Conservation (phyloP, 306 rosid genomes). For the Rosa chinensis region DNA sequence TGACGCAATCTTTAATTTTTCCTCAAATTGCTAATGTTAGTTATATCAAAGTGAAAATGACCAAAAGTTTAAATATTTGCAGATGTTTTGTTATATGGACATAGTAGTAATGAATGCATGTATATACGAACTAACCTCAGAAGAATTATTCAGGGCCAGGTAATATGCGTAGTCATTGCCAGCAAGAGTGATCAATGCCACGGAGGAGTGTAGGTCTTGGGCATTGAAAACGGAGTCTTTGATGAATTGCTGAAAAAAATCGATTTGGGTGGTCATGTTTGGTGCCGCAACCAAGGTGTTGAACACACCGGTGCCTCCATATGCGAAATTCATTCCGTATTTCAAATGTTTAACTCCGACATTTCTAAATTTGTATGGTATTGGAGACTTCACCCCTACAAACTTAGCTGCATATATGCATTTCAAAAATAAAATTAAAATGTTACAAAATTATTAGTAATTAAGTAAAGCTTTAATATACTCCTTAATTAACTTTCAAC, state of each 20-base stretch:
- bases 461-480: not conserved
- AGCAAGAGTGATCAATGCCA: conserved; percentile 66
- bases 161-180: conserved; percentile 74
- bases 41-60: not conserved
- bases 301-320: conserved; percentile 88
- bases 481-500: not conserved
- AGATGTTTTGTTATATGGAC: not conserved
- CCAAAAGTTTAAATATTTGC: not conserved
- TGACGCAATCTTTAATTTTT: not conserved
- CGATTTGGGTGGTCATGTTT: conserved; percentile 83
- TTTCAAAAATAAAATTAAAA: not conserved
- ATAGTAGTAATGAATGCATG: not conserved
- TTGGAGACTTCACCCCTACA: conserved; percentile 70
- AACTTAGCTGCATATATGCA: conserved; percentile 48
- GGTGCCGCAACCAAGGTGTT: conserved; percentile 51
- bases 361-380: conserved; percentile 62
- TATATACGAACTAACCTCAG: conserved; percentile 34
- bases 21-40: not conserved
- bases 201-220: conserved; percentile 47
- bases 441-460: not conserved
- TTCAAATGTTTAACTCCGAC: conserved; percentile 39
- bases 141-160: conserved; percentile 39
- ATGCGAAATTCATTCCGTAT: conserved; percentile 82
- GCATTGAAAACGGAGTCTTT: conserved; percentile 29
- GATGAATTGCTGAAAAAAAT: conserved; percentile 43